These are phyloP conservation scores for Eucalyptus guilfoylei DNA, from an alignment of 345 rosid species.

Conservation along the genomic window DNA sequence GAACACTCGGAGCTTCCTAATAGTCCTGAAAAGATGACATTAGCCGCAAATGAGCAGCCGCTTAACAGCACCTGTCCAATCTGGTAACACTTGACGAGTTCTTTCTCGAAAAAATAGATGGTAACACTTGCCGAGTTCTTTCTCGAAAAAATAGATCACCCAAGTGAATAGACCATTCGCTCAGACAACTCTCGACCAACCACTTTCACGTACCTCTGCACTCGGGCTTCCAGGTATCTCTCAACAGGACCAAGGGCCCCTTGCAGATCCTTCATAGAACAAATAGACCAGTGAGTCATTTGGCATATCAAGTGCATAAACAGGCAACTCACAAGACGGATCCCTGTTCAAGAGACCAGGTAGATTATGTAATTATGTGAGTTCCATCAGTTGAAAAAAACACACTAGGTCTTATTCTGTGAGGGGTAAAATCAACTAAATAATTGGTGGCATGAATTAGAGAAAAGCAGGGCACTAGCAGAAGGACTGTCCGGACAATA, in stretches of 20 bases:
- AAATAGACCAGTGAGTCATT: background rate
- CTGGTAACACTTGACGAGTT: background rate
- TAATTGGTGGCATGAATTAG: background rate
- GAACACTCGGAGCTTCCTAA: background rate
- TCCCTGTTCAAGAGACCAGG: background rate
- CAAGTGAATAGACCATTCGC: conserved; percentile 55
- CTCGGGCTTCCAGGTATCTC: conserved; percentile 36
- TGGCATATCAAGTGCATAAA: background rate
- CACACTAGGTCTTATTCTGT: background rate
- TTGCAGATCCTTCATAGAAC: conserved; percentile 32
- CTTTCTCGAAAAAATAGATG: background rate
- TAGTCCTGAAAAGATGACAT: background rate
- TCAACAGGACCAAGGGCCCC: conserved; percentile 12
- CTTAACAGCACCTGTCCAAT: background rate
- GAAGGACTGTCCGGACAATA: background rate
- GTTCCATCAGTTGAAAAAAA: background rate
- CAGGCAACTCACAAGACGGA: background rate
- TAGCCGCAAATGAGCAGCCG: background rate
- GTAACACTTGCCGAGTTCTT: background rate
- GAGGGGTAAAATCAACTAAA: background rate
- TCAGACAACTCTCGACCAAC: conserved; percentile 63
- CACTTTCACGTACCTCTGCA: conserved; percentile 39
- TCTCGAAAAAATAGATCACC: conserved; percentile 5
- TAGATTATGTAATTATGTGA: background rate
- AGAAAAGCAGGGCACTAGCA: background rate